These are phyloP conservation scores for Suillus spraguei DNA, from an alignment of 768 basidiomycete genomes.

Conservation along the genomic window DNA sequence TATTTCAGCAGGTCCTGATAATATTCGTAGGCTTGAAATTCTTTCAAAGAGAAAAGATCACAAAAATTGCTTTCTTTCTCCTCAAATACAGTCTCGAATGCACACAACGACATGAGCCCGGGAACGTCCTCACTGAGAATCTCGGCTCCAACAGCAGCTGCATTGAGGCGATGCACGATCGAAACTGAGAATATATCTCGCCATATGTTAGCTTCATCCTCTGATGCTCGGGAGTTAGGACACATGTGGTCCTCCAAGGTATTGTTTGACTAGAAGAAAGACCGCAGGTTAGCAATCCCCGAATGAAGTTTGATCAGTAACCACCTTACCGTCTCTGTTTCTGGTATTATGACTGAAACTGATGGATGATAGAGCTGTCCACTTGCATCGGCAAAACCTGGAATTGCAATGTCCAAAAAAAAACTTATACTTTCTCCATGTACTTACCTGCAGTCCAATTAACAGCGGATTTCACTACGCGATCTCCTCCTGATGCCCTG, in stretches of 20 bases:
- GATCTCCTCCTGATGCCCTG: constrained; percentile 49
- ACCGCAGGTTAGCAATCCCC: background rate
- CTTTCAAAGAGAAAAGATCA: constrained; percentile 60
- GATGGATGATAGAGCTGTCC: constrained; percentile 44
- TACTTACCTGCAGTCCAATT: constrained; percentile 68
- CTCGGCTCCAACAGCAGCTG: constrained; percentile 61
- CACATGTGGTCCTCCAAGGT: constrained; percentile 73
- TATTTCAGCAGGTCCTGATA: constrained; percentile 75
- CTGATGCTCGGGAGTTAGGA: constrained; percentile 51
- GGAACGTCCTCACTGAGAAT: constrained; percentile 56
- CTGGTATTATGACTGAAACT: constrained; percentile 56
- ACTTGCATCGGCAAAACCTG: constrained; percentile 66
- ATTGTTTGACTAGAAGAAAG: constrained; percentile 50
- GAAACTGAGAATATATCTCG: constrained; percentile 52
- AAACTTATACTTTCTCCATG: background rate
- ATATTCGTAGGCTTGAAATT: constrained; percentile 72
- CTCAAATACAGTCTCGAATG: constrained; percentile 73
- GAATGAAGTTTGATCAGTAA: background rate
- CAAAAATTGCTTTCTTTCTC: constrained; percentile 67
- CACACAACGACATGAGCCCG: constrained; percentile 71
- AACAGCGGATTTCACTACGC: constrained; percentile 66
- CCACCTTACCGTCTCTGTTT: constrained; percentile 45
- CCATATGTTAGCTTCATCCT: constrained; percentile 54
- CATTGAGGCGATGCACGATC: constrained; percentile 62
- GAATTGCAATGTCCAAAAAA: constrained; percentile 8